Evolutionary conservation across 345 rosid genomes (phyloP).

Genomic region (Isatis tinctoria): DNA sequence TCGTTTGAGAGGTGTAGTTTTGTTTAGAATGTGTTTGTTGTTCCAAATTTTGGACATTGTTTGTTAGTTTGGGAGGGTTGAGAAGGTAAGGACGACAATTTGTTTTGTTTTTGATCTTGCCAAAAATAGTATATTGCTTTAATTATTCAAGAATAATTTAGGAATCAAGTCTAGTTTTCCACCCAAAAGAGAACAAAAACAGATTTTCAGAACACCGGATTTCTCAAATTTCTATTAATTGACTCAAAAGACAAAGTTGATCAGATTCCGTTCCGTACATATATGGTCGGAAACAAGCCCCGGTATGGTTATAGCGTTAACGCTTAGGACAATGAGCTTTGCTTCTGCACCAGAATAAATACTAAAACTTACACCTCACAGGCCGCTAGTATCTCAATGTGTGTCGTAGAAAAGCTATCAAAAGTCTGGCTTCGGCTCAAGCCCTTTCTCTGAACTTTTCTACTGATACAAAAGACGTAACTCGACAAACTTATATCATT

Average conservation of each 20-base stretch:
- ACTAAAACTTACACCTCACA: conserved; percentile 20
- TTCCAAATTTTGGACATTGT: conserved; percentile 28
- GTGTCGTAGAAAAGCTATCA: conserved; percentile 18
- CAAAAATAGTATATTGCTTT: conserved; percentile 18
- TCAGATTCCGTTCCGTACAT: conserved; percentile 1
- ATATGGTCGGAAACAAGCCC: conserved; percentile 20
- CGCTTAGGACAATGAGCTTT: not conserved
- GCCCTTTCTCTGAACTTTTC: conserved; percentile 20
- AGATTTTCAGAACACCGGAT: not conserved
- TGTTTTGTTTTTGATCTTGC: conserved; percentile 1
- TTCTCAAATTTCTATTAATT: not conserved
- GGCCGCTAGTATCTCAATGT: conserved; percentile 14
- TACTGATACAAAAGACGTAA: conserved; percentile 8
- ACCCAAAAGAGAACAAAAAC: not conserved
- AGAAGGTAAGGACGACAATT: not conserved
- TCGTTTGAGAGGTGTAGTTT: conserved; percentile 10
- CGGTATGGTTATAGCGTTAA: conserved; percentile 7
- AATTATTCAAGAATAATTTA: not conserved
- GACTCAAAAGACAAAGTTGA: not conserved
- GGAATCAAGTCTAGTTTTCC: not conserved
- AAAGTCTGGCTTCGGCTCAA: conserved; percentile 5
- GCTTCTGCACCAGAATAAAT: conserved; percentile 16
- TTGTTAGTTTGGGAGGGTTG: conserved; percentile 30
- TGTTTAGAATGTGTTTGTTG: conserved; percentile 29
- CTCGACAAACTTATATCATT: conserved; percentile 19